Percentiles rank a stretch among this genome's conserved stretches.
These are phyloP conservation scores for Scopulariopsis brevicaulis DNA, from an alignment of 2,329 filamentous ascomycete species.

Conservation along the genomic window DNA sequence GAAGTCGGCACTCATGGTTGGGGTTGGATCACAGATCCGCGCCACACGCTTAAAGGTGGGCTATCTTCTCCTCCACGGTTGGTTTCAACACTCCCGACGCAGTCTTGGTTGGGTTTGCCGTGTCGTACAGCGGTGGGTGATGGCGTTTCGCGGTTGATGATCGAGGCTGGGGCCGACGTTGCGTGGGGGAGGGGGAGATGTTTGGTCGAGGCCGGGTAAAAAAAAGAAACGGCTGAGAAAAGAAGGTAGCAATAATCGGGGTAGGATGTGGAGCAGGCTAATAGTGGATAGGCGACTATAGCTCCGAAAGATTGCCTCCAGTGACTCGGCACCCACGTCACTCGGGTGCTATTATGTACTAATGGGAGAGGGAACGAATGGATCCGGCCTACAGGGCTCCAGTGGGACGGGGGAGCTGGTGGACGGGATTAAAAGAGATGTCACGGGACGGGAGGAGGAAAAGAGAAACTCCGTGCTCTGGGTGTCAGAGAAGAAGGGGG, in stretches of 20 bases:
- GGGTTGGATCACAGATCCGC: neutral
- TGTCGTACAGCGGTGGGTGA: neutral
- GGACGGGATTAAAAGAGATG: neutral
- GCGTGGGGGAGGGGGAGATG: constrained; percentile 5
- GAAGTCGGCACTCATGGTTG: constrained; percentile 19
- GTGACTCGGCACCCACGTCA: neutral
- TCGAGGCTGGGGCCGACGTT: constrained; percentile 3
- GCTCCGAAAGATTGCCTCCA: neutral
- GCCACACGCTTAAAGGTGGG: constrained; percentile 1
- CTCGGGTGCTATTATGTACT: neutral
- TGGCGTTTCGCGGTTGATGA: neutral
- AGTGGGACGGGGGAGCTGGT: neutral
- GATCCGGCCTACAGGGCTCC: neutral
- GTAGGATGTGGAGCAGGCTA: constrained; percentile 1
- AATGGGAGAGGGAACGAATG: neutral
- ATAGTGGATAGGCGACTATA: neutral
- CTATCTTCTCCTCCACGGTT: neutral
- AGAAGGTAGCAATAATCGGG: neutral
- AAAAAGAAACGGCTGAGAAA: constrained; percentile 4
- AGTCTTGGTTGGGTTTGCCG: neutral
- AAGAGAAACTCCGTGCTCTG: neutral
- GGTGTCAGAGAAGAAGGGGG: neutral
- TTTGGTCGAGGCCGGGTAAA: constrained; percentile 4
- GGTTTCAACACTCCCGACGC: neutral
- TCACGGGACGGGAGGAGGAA: neutral